phyloP scores from a whole-genome alignment of 169 alveolate species.

The Plasmodium adleri region DNA sequence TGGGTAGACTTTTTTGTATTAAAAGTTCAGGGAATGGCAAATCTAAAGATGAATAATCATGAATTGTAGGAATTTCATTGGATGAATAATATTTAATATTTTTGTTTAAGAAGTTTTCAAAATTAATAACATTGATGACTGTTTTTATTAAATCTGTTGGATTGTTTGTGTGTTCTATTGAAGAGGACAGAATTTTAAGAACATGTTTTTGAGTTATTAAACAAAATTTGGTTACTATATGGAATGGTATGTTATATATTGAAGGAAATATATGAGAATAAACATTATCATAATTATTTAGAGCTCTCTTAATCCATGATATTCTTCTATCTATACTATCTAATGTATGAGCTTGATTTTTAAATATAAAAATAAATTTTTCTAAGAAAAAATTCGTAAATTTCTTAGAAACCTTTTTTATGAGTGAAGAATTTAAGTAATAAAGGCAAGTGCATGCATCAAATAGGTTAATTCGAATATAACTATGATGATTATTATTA shows the following conservation, averaged over 20 bases:
- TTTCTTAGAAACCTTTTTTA: constrained; percentile 25
- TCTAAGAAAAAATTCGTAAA: constrained; percentile 61
- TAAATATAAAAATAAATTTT: constrained; percentile 45
- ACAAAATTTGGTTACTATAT: constrained; percentile 50
- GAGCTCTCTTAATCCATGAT: constrained; percentile 61
- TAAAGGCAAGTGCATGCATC: constrained; percentile 74
- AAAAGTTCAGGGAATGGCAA: constrained; percentile 63
- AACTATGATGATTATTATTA: neutral
- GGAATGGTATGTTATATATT: constrained; percentile 45
- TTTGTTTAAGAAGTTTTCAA: constrained; percentile 53
- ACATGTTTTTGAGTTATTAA: constrained; percentile 47
- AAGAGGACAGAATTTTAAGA: constrained; percentile 59
- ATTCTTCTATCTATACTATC: constrained; percentile 65
- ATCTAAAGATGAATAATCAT: constrained; percentile 22
- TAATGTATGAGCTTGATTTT: constrained; percentile 60
- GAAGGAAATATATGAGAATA: constrained; percentile 56
- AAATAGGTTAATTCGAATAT: constrained; percentile 29
- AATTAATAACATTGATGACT: constrained; percentile 62
- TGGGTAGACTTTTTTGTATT: neutral
- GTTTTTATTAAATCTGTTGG: constrained; percentile 44
- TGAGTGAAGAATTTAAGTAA: constrained; percentile 17
- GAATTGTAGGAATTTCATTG: neutral
- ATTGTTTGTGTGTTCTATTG: constrained; percentile 43
- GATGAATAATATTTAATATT: constrained; percentile 13
- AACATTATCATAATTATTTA: constrained; percentile 62